These are phyloP conservation scores for Aurifilum marmelostoma DNA, from an alignment of 2,329 filamentous ascomycete genomes.

Conservation along the genomic window DNA sequence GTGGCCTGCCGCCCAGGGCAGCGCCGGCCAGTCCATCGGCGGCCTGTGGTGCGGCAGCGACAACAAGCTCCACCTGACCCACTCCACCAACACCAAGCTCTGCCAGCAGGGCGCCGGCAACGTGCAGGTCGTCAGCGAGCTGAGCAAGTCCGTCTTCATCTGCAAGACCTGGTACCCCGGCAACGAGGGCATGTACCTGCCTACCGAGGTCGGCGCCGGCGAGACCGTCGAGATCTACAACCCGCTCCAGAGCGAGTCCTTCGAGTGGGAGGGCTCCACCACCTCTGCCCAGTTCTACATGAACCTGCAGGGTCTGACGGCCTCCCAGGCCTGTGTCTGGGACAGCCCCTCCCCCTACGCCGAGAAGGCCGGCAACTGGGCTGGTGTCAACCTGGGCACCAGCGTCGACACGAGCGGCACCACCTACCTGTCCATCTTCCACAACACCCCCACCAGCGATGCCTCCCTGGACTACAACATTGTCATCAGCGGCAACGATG, in stretches of 20 bases:
- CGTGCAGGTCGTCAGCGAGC: slow-evolving; percentile 75
- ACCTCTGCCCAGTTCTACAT: slow-evolving; percentile 97
- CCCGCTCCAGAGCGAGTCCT: slow-evolving; percentile 73
- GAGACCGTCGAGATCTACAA: slow-evolving; percentile 69
- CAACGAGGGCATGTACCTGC: slow-evolving; percentile 84
- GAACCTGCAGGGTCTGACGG: slow-evolving; percentile 74
- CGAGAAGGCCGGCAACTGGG: slow-evolving; percentile 76
- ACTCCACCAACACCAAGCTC: slow-evolving; percentile 66
- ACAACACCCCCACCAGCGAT: slow-evolving; percentile 75
- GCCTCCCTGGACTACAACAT: slow-evolving; percentile 78
- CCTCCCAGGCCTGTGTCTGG: slow-evolving; percentile 79
- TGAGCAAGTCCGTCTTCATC: slow-evolving; percentile 67
- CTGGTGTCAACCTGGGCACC: slow-evolving; percentile 83
- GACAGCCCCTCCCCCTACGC: slow-evolving; percentile 46
- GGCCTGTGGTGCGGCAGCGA: slow-evolving; percentile 77
- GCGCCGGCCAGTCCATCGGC: slow-evolving; percentile 82
- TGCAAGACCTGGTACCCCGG: slow-evolving; percentile 98
- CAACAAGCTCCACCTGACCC: slow-evolving; percentile 79
- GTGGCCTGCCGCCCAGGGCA: slow-evolving; percentile 80
- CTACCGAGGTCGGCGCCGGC: slow-evolving; percentile 65
- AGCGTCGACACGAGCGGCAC: slow-evolving; percentile 66
- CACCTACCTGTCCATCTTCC: slow-evolving; percentile 84
- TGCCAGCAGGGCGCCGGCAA: slow-evolving; percentile 74
- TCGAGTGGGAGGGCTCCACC: slow-evolving; percentile 70
- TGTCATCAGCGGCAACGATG: slow-evolving; percentile 50